These are phyloP conservation scores for Theobroma grandiflorum DNA, from an alignment of 441 rosid genomes.

Conservation along the genomic window DNA sequence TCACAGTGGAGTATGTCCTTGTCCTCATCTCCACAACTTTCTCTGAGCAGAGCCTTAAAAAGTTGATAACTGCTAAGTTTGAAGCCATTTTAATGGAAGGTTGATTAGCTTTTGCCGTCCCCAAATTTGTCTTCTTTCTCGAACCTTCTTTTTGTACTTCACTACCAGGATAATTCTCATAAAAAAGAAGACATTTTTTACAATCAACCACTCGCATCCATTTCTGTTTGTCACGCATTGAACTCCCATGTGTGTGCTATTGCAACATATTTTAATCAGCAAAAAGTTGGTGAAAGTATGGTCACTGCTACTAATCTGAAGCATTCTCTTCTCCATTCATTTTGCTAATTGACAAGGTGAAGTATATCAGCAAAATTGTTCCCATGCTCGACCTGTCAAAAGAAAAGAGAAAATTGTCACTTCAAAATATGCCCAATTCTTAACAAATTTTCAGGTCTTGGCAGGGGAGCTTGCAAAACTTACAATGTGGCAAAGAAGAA, in stretches of 20 bases:
- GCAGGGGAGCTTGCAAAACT: slow-evolving; percentile 36
- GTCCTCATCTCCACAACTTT: slow-evolving; percentile 40
- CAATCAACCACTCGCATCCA: slow-evolving; percentile 17
- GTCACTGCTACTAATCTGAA: slow-evolving; percentile 28
- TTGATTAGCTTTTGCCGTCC: slow-evolving; percentile 30
- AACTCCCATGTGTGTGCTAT: not conserved
- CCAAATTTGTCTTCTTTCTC: slow-evolving; percentile 5
- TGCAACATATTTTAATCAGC: slow-evolving; percentile 22
- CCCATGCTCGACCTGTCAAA: slow-evolving; percentile 88
- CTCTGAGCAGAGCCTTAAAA: not conserved
- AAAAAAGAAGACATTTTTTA: slow-evolving; percentile 6
- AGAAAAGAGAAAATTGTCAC: not conserved
- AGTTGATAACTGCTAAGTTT: slow-evolving; percentile 1
- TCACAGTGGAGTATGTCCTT: slow-evolving; percentile 32
- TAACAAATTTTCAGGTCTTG: not conserved
- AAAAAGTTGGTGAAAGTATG: not conserved
- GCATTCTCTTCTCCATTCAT: slow-evolving; percentile 32
- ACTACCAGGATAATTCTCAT: slow-evolving; percentile 1
- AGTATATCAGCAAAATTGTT: slow-evolving; percentile 83
- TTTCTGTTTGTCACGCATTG: slow-evolving; percentile 14
- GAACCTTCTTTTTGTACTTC: slow-evolving; percentile 11
- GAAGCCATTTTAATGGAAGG: slow-evolving; percentile 14
- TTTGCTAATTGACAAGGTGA: slow-evolving; percentile 75
- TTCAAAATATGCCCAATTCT: not conserved
- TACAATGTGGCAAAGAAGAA: slow-evolving; percentile 90